Base-by-base conservation (phyloP, 176 grass and related monocot species). In the Aegilops sharonensis region DNA sequence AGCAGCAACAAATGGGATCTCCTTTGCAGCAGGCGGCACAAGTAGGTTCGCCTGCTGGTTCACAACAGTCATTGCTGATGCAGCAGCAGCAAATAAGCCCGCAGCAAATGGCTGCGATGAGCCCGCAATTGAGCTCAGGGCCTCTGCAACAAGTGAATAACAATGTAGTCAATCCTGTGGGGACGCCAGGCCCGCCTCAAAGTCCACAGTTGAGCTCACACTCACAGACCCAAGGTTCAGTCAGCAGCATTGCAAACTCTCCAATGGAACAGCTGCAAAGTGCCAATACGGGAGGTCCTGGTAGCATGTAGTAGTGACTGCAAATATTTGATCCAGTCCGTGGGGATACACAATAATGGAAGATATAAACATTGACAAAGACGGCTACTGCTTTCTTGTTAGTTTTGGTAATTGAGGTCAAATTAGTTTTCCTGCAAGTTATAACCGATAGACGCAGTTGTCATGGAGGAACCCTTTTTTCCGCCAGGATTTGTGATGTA, bases 261-360 rank as follows among this genome's bases (percentile, higher is more conserved):
- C 96, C 96, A 14, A 98, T 95, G 93, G 96, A 98, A 60, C 96
- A 98, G 84, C 86, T 98, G 85, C 96, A 98, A 86, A 92, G 93
- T 75, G 88, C 86, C 30, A 96, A 87, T 81, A 94, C 93, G 74
- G 92, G 80, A 43, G 87, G 89, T 36, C 80, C 86, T 9, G 84
- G 85, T 71, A 91, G 84, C 84, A 86, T 93, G 79, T 47, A 52
- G 79, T 47, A 52, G 59, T 88, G 29, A 71, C 63, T 50, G 52
- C 69, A 59, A 62, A 65, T 80, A 50, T 50, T 81, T 81, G 69
- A 30, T 91, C 47, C 78, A 12, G 9, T 77, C 21, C 35, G 40
- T 82, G 67, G 31, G 75, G 47, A 52, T 82, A 40, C 65, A 77
- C 32, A 68, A 78, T 83, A 86, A 86, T 9, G 29, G 68, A 79